Conservation (phyloP, 805 yeast species). For the Ogataea trehalophila region DNA sequence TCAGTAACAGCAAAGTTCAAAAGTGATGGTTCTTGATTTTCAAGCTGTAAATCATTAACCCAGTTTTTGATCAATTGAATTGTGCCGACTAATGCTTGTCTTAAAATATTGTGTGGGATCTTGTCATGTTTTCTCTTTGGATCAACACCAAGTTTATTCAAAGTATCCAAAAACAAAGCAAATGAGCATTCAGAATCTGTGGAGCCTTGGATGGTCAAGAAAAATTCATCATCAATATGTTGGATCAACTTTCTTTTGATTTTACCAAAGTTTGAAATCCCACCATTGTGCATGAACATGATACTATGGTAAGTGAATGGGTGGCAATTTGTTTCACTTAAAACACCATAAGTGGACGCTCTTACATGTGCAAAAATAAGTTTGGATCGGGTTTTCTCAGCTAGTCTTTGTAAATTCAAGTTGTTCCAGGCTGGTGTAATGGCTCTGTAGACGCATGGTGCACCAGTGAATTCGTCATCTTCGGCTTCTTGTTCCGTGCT, state of each 20-base stretch:
- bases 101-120: slow-evolving; percentile 45
- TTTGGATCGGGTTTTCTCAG: slow-evolving; percentile 80
- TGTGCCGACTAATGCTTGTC: slow-evolving; percentile 68
- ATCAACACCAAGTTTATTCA: slow-evolving; percentile 71
- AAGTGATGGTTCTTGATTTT: slow-evolving; percentile 66
- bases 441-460: slow-evolving; percentile 91
- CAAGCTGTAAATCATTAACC: slow-evolving; percentile 57
- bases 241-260: slow-evolving; percentile 71
- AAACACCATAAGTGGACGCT: slow-evolving; percentile 92
- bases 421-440: slow-evolving; percentile 99
- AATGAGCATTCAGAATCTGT: slow-evolving; percentile 96
- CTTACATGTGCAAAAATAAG: slow-evolving; percentile 93
- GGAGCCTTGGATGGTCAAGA: slow-evolving; percentile 80
- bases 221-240: slow-evolving; percentile 75
- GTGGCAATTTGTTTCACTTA: slow-evolving; percentile 94
- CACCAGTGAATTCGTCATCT: slow-evolving; percentile 33
- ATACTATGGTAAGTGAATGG: slow-evolving; percentile 85
- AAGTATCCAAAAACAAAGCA: slow-evolving; percentile 77
- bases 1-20: slow-evolving; percentile 94
- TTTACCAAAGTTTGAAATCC: slow-evolving; percentile 62
- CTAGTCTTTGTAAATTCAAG: slow-evolving; percentile 76
- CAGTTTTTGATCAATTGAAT: slow-evolving; percentile 74
- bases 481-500: slow-evolving; percentile 3
- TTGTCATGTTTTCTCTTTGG: slow-evolving; percentile 35
- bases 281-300: slow-evolving; percentile 98